Conservation (phyloP, 805 yeast species). For the Candida sonorensis region DNA sequence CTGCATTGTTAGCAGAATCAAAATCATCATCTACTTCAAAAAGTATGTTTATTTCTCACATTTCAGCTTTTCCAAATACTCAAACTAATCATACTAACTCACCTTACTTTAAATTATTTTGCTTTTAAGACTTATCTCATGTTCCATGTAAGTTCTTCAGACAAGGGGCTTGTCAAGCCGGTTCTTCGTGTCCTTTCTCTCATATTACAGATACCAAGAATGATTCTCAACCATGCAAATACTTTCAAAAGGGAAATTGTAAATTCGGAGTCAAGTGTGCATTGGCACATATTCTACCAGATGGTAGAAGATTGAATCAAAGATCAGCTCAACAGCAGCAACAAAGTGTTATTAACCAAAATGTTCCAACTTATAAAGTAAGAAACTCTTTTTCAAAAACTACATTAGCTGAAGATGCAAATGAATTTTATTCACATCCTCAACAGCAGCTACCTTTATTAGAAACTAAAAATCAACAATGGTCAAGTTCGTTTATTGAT, state of each 20-base stretch:
- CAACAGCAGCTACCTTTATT: too few relatives aligned
- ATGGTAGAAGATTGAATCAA: slow-evolving; percentile 75
- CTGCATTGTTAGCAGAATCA: slow-evolving; percentile 14
- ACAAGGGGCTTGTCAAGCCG: slow-evolving; percentile 96
- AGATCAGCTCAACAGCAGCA: slow-evolving; percentile 29
- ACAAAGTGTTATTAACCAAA: too few relatives aligned
- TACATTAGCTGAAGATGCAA: too few relatives aligned
- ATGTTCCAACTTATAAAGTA: too few relatives aligned
- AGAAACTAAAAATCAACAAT: too few relatives aligned
- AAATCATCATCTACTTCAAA: too few relatives aligned
- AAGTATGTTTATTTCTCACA: slow-evolving; percentile 10
- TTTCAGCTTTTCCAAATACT: background rate
- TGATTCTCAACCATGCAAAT: slow-evolving; percentile 72
- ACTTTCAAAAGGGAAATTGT: slow-evolving; percentile 94
- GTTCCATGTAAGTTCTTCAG: slow-evolving; percentile 93
- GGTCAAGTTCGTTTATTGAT: slow-evolving; percentile 23
- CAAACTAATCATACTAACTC: background rate
- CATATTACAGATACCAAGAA: slow-evolving; percentile 59
- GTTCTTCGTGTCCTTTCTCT: slow-evolving; percentile 83
- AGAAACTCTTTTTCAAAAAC: too few relatives aligned
- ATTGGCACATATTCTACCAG: slow-evolving; percentile 82
- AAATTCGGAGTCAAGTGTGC: slow-evolving; percentile 95
- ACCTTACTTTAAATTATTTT: slow-evolving; percentile 12
- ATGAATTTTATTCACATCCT: too few relatives aligned
- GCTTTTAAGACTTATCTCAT: slow-evolving; percentile 61